These are phyloP conservation scores for Parvularia atlantis DNA, from an alignment of 78 protist species.

Conservation along the genomic window DNA sequence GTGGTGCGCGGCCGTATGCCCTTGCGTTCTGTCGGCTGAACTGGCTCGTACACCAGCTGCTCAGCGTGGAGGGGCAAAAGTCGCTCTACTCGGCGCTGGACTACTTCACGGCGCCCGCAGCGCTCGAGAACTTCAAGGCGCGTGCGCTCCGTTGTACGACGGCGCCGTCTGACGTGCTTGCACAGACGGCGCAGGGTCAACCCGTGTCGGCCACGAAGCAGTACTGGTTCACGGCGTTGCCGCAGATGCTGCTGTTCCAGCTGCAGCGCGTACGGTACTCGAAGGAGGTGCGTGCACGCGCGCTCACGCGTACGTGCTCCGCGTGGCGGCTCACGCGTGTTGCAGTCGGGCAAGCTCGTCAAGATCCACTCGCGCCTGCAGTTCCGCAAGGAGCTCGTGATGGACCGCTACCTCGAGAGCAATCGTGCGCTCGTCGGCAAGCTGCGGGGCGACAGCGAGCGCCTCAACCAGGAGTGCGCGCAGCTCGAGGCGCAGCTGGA, in stretches of 20 bases:
- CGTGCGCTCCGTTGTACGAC: too few species aligned
- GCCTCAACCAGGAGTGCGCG: not conserved
- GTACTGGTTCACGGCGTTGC: not conserved
- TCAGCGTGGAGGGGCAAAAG: not conserved
- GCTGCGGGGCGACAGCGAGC: too few species aligned
- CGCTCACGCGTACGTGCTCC: too few species aligned
- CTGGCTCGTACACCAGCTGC: too few species aligned
- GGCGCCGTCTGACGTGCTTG: not conserved
- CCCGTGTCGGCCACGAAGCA: too few species aligned
- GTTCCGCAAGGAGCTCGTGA: not conserved
- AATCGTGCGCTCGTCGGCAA: not conserved
- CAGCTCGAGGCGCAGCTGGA: not conserved
- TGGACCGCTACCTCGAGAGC: not conserved
- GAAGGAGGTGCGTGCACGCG: too few species aligned
- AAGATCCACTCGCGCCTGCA: not conserved
- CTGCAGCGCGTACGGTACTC: conserved; percentile 4
- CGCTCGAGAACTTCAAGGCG: not conserved
- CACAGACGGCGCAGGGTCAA: too few species aligned
- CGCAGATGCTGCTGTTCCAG: not conserved
- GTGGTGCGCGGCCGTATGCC: too few species aligned
- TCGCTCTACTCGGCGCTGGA: not conserved
- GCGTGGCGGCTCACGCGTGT: too few species aligned
- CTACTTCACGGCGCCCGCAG: not conserved
- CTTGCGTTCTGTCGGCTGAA: too few species aligned
- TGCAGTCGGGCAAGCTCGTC: not conserved